These are phyloP conservation scores for Diaporthe batatas DNA, from an alignment of 2,329 filamentous ascomycete species.

Conservation along the genomic window DNA sequence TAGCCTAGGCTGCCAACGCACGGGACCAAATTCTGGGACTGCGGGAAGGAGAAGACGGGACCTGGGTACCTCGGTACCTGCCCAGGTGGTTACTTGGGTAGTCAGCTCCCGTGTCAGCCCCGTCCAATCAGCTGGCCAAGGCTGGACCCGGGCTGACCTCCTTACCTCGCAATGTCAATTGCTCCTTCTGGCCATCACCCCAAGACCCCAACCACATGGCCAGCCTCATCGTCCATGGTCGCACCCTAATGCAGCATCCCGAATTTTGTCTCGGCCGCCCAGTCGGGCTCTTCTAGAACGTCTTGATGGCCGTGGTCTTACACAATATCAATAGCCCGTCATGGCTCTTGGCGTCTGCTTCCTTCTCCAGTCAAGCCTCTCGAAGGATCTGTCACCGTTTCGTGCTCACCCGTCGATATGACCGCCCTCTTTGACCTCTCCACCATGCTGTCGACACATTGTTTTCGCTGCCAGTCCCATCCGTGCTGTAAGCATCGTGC, in stretches of 20 bases:
- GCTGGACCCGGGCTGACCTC: slow-evolving; percentile 11
- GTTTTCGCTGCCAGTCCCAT: background rate
- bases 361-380: slow-evolving; percentile 13
- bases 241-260: slow-evolving; percentile 20
- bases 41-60: background rate
- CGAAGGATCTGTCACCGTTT: slow-evolving; percentile 19
- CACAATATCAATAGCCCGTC: background rate
- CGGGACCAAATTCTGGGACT: slow-evolving; percentile 21
- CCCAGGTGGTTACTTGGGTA: background rate
- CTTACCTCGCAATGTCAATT: background rate
- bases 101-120: slow-evolving; percentile 30
- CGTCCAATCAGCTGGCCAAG: background rate
- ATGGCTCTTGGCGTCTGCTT: background rate
- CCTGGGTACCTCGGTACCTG: too few species aligned
- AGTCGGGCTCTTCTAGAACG: background rate
- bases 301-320: background rate
- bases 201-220: too few species aligned
- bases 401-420: background rate
- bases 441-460: too few species aligned
- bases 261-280: background rate
- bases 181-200: background rate
- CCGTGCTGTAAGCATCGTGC: background rate
- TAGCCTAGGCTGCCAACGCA: slow-evolving; percentile 12
- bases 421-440: background rate
- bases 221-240: slow-evolving; percentile 1